phyloP scores from a whole-genome alignment of 163 green algal genomes.

The Coccomyxa subellipsoidea region DNA sequence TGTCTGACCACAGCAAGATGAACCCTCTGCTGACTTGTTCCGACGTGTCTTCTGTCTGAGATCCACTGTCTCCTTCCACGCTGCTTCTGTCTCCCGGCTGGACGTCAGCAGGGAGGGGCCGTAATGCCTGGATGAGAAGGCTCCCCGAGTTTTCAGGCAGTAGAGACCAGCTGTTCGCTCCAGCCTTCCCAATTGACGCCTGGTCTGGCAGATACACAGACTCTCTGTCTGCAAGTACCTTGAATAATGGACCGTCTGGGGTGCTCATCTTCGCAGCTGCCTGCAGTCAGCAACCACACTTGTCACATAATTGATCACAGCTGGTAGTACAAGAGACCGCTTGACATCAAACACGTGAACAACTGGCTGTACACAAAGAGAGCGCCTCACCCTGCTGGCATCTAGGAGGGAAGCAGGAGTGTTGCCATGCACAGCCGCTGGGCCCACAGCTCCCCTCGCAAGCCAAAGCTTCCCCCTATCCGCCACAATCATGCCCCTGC shows the following conservation, averaged over 20 bases:
- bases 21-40: not conserved
- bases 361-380: not conserved
- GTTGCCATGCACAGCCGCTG: not conserved
- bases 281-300: too few species aligned
- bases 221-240: not conserved
- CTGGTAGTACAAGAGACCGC: conserved; percentile 22
- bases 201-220: conserved; percentile 4
- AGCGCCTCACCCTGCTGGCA: not conserved
- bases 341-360: conserved; percentile 34
- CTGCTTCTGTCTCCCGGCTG: not conserved
- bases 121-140: conserved; percentile 7
- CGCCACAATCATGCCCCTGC: conserved; percentile 57
- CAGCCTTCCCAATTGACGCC: not conserved
- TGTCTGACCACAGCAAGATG: conserved; percentile 39
- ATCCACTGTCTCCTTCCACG: not conserved
- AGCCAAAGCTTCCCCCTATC: conserved; percentile 36
- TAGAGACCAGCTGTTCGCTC: not conserved
- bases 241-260: too few species aligned
- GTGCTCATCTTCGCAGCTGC: not conserved
- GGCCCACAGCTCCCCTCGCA: conserved; percentile 50
- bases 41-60: not conserved
- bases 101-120: conserved; percentile 11
- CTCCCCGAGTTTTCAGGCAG: conserved; percentile 1
- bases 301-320: conserved; percentile 38
- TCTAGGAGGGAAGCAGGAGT: not conserved